A percentile compares a stretch with the other conserved stretches of the same genome.
These are phyloP conservation scores for Thalassiosira profunda DNA, from an alignment of 108 stramenopile species.

Conservation along the genomic window DNA sequence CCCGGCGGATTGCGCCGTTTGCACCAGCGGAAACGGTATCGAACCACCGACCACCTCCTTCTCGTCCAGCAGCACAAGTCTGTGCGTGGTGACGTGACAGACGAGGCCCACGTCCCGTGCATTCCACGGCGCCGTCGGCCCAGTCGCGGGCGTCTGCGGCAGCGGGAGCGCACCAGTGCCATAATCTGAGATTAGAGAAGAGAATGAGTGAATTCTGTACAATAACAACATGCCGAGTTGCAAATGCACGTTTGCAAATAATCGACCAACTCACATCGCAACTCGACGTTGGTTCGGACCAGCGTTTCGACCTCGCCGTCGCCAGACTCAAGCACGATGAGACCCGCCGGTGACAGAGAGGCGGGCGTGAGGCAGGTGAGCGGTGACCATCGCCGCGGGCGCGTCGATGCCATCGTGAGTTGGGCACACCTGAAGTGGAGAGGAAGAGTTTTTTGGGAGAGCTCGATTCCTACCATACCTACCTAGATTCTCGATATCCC, in stretches of 20 bases:
- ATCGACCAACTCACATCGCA: slow-evolving; percentile 61
- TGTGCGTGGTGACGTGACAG: slow-evolving; percentile 34
- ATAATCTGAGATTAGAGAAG: slow-evolving; percentile 2
- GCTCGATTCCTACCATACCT: no score
- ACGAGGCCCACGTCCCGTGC: slow-evolving; percentile 64
- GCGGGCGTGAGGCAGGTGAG: slow-evolving; percentile 69
- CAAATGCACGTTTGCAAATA: slow-evolving; percentile 27
- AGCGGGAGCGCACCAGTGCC: slow-evolving; percentile 27
- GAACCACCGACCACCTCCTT: slow-evolving; percentile 29
- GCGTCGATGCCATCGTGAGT: neutral
- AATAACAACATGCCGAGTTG: no score
- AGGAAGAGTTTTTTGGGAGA: no score
- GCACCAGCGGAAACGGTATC: slow-evolving; percentile 57
- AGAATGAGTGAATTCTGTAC: neutral
- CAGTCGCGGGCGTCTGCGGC: slow-evolving; percentile 27
- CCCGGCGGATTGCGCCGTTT: slow-evolving; percentile 42
- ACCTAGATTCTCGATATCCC: no score
- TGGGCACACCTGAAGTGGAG: neutral
- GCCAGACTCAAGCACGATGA: slow-evolving; percentile 62
- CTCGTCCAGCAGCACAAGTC: slow-evolving; percentile 40
- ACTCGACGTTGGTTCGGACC: slow-evolving; percentile 56
- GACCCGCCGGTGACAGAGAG: slow-evolving; percentile 70
- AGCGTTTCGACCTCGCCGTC: slow-evolving; percentile 76
- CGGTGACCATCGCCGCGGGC: slow-evolving; percentile 66
- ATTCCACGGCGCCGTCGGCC: slow-evolving; percentile 46